Evolutionary conservation across 2,329 filamentous ascomycete species (phyloP).

Genomic region (Calonectria crousiana): DNA sequence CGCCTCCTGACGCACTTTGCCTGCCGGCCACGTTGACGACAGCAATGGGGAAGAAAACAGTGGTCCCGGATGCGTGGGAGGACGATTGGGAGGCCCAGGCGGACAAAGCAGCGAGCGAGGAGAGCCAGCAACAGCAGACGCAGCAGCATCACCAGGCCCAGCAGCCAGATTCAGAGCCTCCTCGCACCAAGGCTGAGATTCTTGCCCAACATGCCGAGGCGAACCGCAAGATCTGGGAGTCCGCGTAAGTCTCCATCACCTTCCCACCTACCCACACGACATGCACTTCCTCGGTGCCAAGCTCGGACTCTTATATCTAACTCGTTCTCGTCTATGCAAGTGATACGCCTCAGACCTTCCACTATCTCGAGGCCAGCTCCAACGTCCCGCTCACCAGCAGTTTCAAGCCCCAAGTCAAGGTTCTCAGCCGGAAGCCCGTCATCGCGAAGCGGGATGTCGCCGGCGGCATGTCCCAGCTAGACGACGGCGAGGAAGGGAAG

Average conservation of each 20-base stretch:
- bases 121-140: slow-evolving; percentile 38
- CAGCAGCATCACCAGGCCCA: slow-evolving; percentile 32
- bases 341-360: slow-evolving; percentile 79
- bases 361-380: slow-evolving; percentile 78
- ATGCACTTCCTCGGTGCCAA: not conserved
- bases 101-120: slow-evolving; percentile 64
- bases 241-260: slow-evolving; percentile 71
- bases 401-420: slow-evolving; percentile 86
- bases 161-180: slow-evolving; percentile 51
- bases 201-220: slow-evolving; percentile 84
- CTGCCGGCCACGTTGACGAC: slow-evolving; percentile 35
- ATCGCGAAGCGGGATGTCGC: slow-evolving; percentile 70
- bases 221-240: slow-evolving; percentile 89
- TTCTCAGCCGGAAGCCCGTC: slow-evolving; percentile 85
- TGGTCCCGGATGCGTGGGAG: slow-evolving; percentile 85
- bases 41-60: slow-evolving; percentile 60
- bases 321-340: slow-evolving; percentile 54
- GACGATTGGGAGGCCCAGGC: slow-evolving; percentile 88
- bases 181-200: slow-evolving; percentile 79
- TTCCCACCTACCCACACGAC: not conserved
- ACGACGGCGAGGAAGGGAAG: slow-evolving; percentile 69
- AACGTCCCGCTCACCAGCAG: slow-evolving; percentile 71
- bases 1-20: not conserved
- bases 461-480: slow-evolving; percentile 59
- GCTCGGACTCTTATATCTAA: slow-evolving; percentile 19